phyloP scores from a whole-genome alignment of 805 yeast species.

The Metschnikowia aberdeeniae region DNA sequence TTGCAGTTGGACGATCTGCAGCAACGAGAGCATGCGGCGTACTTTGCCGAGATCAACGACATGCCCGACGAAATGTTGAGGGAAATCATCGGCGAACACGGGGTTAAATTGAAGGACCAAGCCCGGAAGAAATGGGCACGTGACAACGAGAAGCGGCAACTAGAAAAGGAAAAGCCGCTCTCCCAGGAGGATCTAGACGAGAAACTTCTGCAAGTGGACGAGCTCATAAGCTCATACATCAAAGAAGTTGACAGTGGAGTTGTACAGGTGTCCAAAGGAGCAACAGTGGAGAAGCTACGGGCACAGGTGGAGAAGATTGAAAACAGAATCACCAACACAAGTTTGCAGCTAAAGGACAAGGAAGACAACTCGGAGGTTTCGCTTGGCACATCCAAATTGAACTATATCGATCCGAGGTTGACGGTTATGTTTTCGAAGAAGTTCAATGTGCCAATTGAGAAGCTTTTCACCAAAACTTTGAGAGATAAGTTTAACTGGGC shows the following conservation, averaged over 20 bases:
- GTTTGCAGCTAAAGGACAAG: slow-evolving; percentile 79
- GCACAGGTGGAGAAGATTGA: slow-evolving; percentile 70
- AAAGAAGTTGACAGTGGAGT: slow-evolving; percentile 57
- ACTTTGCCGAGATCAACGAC: slow-evolving; percentile 65
- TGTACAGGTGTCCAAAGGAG: slow-evolving; percentile 47
- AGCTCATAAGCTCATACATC: slow-evolving; percentile 45
- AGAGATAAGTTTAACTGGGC: slow-evolving; percentile 97
- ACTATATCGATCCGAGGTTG: slow-evolving; percentile 91
- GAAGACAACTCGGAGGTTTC: slow-evolving; percentile 94
- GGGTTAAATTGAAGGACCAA: slow-evolving; percentile 65
- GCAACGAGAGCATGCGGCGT: slow-evolving; percentile 49
- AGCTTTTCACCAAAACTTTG: slow-evolving; percentile 83
- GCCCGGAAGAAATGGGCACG: slow-evolving; percentile 60
- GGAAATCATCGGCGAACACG: slow-evolving; percentile 52
- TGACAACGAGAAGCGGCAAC: slow-evolving; percentile 70
- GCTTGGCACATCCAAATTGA: slow-evolving; percentile 86
- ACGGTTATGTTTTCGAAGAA: slow-evolving; percentile 86
- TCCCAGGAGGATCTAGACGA: slow-evolving; percentile 56
- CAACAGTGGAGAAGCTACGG: slow-evolving; percentile 66
- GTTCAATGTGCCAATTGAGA: slow-evolving; percentile 86
- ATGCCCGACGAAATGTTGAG: slow-evolving; percentile 61
- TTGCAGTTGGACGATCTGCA: slow-evolving; percentile 55
- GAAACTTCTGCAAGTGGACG: slow-evolving; percentile 53
- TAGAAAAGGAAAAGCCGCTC: slow-evolving; percentile 51
- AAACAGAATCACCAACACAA: slow-evolving; percentile 61